Percentiles rank a stretch among this genome's conserved stretches.
Conservation (phyloP, 176 grass and related monocot species). For the Themeda triandra region DNA sequence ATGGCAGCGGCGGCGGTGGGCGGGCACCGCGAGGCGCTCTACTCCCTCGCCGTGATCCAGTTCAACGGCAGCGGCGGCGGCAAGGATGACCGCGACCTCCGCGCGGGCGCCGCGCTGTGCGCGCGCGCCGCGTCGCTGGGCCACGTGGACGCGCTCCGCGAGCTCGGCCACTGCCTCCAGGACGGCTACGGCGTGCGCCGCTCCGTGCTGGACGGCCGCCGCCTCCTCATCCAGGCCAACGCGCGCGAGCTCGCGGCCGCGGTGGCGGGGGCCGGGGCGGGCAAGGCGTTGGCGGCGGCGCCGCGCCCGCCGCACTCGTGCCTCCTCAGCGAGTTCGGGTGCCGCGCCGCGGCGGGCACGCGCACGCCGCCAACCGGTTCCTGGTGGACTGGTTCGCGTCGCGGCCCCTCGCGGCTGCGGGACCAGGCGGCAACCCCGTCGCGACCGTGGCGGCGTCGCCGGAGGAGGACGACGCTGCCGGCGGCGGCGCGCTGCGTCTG, state of each 20-base stretch:
- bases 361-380: conserved; percentile 64
- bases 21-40: conserved; percentile 62
- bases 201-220: conserved; percentile 46
- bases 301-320: conserved; percentile 23
- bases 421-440: not conserved
- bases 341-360: conserved; percentile 36
- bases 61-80: conserved; percentile 66
- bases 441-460: not conserved
- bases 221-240: conserved; percentile 71
- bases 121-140: conserved; percentile 66
- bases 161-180: conserved; percentile 82
- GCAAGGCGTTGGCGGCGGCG: not conserved
- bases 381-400: conserved; percentile 69
- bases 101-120: conserved; percentile 62
- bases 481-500: conserved; percentile 35
- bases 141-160: conserved; percentile 73
- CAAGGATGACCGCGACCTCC: conserved; percentile 63
- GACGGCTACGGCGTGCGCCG: conserved; percentile 68
- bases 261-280: not conserved
- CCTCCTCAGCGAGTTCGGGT: conserved; percentile 47
- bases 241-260: conserved; percentile 31
- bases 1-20: conserved; percentile 70
- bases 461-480: not conserved
- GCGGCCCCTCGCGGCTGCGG: not conserved
- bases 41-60: conserved; percentile 77